Base-by-base conservation (phyloP, 176 grass and related monocot species). In the Olyra latifolia region DNA sequence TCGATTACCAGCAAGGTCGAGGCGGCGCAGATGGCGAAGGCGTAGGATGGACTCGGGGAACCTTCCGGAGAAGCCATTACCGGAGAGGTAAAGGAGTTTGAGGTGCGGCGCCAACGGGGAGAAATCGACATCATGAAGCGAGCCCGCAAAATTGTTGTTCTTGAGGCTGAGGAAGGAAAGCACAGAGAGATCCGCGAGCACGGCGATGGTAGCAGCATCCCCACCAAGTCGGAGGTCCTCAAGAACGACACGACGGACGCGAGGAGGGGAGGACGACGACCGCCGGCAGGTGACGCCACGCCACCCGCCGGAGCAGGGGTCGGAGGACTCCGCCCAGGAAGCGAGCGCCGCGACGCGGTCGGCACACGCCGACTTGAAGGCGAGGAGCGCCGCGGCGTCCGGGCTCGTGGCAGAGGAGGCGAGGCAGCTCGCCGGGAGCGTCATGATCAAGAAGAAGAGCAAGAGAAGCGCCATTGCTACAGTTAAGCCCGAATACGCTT, bases 51-150 rank as follows among this genome's bases (percentile, higher is more conserved):
- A 79, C 27, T 83, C 62, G 8, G 95, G 95, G 10, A 98, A 94
- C 65, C 63, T 72, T 5, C 92, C 95, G 14, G 83, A 84, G 89
- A 97, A 92, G 76, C 79, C 87, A 38, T 97, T 97, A 45, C 85
- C 84, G 29, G 92, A 92, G 79, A 97, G 95, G 74, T 94, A 90
- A n/a, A 98, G 87, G 6, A 92, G 79, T 83, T 98, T 98, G 76
- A 98, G 82, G 69, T 98, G 95, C 30, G 87, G 89, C 40, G 74
- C 82, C 38, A 91, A 76, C 44, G 27, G 83, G 59, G 89, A 84
- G 50, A 98, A 69, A 54, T 94, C 85, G 48, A 94, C 82, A 30
- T 30, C 71, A 8, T 74, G 61, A 61, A 97, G 78, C 13, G 75
- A 48, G 25, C 74, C 92, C 9, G 79, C 64, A 63, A 94, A 98